Percentiles rank a stretch among this genome's conserved stretches.
Evolutionary conservation across 176 grass and related monocot genomes (phyloP).

Genomic region (Tillandsia leiboldiana): DNA sequence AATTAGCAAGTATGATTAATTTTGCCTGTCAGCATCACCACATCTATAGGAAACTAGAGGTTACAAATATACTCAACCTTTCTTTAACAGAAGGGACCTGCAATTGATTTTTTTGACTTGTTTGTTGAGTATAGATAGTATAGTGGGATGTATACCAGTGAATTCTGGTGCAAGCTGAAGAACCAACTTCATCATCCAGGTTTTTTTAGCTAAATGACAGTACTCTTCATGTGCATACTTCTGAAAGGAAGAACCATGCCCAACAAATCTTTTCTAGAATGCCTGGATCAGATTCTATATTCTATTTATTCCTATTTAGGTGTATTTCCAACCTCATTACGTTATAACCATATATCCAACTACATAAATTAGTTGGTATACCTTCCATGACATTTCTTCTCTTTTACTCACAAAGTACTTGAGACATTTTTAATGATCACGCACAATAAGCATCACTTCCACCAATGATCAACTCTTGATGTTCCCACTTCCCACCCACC

Average conservation of each 20-base stretch:
- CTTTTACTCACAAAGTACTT: conserved; percentile 10
- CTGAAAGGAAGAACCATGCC: not conserved
- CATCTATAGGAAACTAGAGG: too few species aligned
- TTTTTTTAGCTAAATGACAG: not conserved
- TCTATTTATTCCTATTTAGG: not conserved
- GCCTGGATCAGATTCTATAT: not conserved
- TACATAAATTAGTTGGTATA: not conserved
- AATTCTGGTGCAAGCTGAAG: too few species aligned
- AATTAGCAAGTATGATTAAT: too few species aligned
- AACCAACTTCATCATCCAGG: too few species aligned
- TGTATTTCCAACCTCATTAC: not conserved
- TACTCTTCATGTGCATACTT: not conserved
- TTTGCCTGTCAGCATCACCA: too few species aligned
- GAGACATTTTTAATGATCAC: conserved; percentile 6
- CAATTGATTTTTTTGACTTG: too few species aligned
- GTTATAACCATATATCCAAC: not conserved
- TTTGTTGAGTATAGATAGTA: too few species aligned
- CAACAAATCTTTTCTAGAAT: not conserved
- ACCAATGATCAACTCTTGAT: conserved; percentile 24
- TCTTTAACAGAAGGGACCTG: too few species aligned
- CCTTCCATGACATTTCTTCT: conserved; percentile 18
- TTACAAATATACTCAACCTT: too few species aligned
- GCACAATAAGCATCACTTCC: conserved; percentile 1
- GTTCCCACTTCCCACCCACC: conserved; percentile 19
- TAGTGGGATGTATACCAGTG: too few species aligned